Base-by-base conservation (phyloP, 2,329 filamentous ascomycete species). In the Metarhizium brunneum region DNA sequence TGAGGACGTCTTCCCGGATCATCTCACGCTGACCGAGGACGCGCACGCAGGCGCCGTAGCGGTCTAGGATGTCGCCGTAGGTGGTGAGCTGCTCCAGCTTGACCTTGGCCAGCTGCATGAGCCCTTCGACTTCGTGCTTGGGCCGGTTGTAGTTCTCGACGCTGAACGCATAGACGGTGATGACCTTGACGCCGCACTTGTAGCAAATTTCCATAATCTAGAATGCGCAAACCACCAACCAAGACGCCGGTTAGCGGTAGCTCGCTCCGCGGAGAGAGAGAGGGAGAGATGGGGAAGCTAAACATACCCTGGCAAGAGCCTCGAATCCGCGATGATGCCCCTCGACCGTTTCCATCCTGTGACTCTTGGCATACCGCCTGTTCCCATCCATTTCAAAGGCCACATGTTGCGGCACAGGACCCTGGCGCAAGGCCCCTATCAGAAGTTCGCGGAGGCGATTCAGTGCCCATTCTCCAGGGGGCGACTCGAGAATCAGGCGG, bases 381-480 rank as follows among this genome's bases (percentile, higher is more conserved):
- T 99, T 99, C 55, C 94, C 94, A 69, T 99, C 94, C 94, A 99
- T 99, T 64, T 96, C 92, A 68, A 99, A 99, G n/a, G 94, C 94
- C 58, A 99, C 84, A 82, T 99, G 94, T 66, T 90, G 86, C 10
- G 94, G 94, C 55, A 99, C 87, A 2, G 91, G 90, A 0, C 94
- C 94, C 72, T 96, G 92, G 66, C 86, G 86, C 54, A 97, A 75
- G 52, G 92, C 88, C 54, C 90, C 90, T 63, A 99, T 94, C 59
- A 97, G 79, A 52, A 96, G 76, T 69, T 95, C 89, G 60, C 90
- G 85, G 20, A 95, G 73, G 64, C 86, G 84, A 57, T 83, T 84
- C 58, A 95, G 78, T n/a, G 81, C 83, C 86, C 90, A 96, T 82
- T 96, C 91, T 63, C 90, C 86, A 1, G 94, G 94, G 14, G 94